These are phyloP conservation scores for Fusarium sacchari DNA, from an alignment of 2,329 filamentous ascomycete genomes.

Conservation along the genomic window DNA sequence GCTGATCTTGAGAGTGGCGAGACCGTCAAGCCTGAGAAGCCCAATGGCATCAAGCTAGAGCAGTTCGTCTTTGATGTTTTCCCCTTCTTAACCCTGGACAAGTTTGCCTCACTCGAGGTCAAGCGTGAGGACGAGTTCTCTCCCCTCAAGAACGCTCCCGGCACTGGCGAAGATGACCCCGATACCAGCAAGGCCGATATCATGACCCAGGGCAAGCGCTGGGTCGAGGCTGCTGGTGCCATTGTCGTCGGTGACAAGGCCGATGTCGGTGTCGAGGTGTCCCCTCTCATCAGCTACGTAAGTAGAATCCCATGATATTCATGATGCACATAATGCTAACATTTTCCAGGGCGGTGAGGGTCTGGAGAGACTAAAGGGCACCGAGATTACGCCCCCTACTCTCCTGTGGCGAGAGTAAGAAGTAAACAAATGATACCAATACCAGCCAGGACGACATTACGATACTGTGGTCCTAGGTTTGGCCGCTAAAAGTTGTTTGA, in stretches of 20 bases:
- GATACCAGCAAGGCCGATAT: constrained; percentile 94
- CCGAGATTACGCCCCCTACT: constrained; percentile 62
- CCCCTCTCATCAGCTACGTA: constrained; percentile 94
- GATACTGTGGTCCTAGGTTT: constrained; percentile 22
- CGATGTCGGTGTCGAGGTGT: constrained; percentile 83
- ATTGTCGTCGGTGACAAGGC: constrained; percentile 73
- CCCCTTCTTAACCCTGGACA: constrained; percentile 82
- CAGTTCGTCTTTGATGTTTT: constrained; percentile 99
- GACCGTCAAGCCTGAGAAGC: constrained; percentile 88
- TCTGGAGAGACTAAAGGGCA: constrained; percentile 64
- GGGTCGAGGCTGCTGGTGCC: constrained; percentile 83
- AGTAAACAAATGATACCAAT: constrained; percentile 24
- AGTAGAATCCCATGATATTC: constrained; percentile 54
- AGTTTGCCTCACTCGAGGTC: constrained; percentile 97
- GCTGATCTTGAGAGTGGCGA: constrained; percentile 81
- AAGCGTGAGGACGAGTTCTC: constrained; percentile 98
- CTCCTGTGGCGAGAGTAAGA: constrained; percentile 58
- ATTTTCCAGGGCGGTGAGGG: constrained; percentile 67
- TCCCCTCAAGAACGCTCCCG: constrained; percentile 88
- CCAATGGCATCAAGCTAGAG: constrained; percentile 98
- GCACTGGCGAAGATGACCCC: constrained; percentile 90
- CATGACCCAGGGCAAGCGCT: constrained; percentile 87
- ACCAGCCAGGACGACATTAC: constrained; percentile 21
- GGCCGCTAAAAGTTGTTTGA: constrained; percentile 13
- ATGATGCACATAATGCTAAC: constrained; percentile 9